Percentiles rank a stretch among this genome's conserved stretches.
These are phyloP conservation scores for Trichomonascus vanleenenianus DNA, from an alignment of 805 yeast genomes.

Conservation along the genomic window DNA sequence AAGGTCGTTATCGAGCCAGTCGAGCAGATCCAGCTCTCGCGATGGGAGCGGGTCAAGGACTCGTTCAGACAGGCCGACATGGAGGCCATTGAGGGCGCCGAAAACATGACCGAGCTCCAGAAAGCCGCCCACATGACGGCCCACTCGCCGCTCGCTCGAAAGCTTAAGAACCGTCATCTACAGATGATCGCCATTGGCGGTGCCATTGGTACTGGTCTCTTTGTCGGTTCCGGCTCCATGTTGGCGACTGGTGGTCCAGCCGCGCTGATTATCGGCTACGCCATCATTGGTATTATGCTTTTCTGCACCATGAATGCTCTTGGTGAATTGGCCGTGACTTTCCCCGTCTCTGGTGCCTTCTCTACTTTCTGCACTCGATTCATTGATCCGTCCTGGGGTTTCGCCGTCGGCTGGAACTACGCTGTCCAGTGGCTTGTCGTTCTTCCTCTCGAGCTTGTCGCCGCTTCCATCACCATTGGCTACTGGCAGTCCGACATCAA, in stretches of 20 bases:
- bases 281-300: constrained; percentile 53
- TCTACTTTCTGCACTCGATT: constrained; percentile 49
- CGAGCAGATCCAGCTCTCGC: constrained; percentile 6
- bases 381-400: constrained; percentile 51
- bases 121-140: constrained; percentile 38
- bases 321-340: constrained; percentile 61
- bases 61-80: constrained; percentile 30
- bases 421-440: constrained; percentile 57
- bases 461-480: constrained; percentile 49
- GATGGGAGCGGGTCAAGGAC: constrained; percentile 32
- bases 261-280: constrained; percentile 48
- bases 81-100: constrained; percentile 19
- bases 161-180: constrained; percentile 30
- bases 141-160: constrained; percentile 47
- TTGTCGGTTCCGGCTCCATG: constrained; percentile 57
- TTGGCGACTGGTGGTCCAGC: constrained; percentile 58
- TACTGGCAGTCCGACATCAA: constrained; percentile 53
- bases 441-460: constrained; percentile 59
- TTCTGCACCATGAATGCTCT: constrained; percentile 53
- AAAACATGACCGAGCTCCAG: constrained; percentile 30
- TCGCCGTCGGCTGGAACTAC: constrained; percentile 68
- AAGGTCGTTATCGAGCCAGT: neutral
- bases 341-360: constrained; percentile 48
- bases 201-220: constrained; percentile 63
- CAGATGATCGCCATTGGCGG: constrained; percentile 77